Percentiles rank a stretch among this genome's conserved stretches.
Evolutionary conservation across 2,329 filamentous ascomycete genomes (phyloP).

Genomic region (Beauveria scarabaeidicola): DNA sequence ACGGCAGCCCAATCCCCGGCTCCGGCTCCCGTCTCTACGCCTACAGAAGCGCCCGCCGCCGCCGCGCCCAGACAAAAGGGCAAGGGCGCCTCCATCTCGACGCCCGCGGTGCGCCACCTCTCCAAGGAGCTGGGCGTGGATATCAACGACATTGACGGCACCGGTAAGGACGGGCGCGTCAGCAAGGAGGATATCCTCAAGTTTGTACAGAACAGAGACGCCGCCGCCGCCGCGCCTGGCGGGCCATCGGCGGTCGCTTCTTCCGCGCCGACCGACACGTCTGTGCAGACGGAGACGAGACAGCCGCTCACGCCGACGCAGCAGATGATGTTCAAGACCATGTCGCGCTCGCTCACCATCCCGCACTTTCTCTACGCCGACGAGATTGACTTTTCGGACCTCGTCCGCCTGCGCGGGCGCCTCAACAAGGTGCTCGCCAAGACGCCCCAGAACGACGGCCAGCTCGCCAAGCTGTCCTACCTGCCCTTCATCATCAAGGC

Average conservation of each 20-base stretch:
- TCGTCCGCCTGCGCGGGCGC: constrained; percentile 63
- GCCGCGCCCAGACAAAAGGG: constrained; percentile 34
- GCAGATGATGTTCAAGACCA: constrained; percentile 91
- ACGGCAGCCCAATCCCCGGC: constrained; percentile 9
- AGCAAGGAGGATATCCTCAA: constrained; percentile 84
- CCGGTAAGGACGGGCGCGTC: constrained; percentile 84
- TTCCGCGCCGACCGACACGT: constrained; percentile 22
- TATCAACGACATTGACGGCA: constrained; percentile 71
- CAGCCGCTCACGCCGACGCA: constrained; percentile 70
- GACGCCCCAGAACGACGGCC: constrained; percentile 37
- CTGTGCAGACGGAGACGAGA: constrained; percentile 57
- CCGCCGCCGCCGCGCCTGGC: constrained; percentile 23
- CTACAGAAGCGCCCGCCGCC: neutral
- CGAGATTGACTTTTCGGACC: constrained; percentile 70
- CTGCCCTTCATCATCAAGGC: constrained; percentile 96
- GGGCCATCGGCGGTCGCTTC: constrained; percentile 18
- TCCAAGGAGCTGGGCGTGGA: constrained; percentile 71
- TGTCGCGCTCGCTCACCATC: constrained; percentile 85
- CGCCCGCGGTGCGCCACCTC: constrained; percentile 84
- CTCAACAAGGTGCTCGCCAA: constrained; percentile 58
- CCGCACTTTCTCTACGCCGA: constrained; percentile 95
- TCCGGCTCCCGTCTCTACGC: neutral
- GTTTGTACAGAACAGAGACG: constrained; percentile 50
- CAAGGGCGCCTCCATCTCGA: constrained; percentile 69
- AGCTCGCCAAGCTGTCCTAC: constrained; percentile 66